Evolutionary conservation across 495 filamentous ascomycete species (phyloP).

Genomic region (Aspergillus olivimuriae): DNA sequence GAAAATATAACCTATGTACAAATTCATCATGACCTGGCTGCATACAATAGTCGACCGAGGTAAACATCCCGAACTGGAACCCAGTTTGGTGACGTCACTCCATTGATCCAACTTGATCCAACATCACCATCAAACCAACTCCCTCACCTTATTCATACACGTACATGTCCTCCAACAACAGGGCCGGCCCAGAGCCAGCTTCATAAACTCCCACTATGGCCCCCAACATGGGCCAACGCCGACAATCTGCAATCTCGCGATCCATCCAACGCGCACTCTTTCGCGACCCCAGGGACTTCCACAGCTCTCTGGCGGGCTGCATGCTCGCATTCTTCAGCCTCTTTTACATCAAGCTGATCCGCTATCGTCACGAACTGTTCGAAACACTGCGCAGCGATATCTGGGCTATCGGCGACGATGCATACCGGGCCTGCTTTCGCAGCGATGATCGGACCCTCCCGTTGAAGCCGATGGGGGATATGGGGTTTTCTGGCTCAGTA

Average conservation of each 20-base stretch:
- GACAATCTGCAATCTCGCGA: conserved; percentile 25
- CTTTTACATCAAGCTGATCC: conserved; percentile 26
- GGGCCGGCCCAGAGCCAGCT: too few relatives aligned
- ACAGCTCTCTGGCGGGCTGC: conserved; percentile 18
- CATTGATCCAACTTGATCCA: too few relatives aligned
- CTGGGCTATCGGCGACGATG: conserved; percentile 48
- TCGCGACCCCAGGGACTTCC: conserved; percentile 23
- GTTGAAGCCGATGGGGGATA: conserved; percentile 45
- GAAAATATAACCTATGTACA: too few relatives aligned
- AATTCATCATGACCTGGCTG: too few relatives aligned
- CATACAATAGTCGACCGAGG: too few relatives aligned
- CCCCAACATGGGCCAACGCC: conserved; percentile 23
- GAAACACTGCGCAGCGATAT: conserved; percentile 26
- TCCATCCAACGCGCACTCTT: conserved; percentile 30
- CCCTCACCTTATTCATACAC: too few relatives aligned
- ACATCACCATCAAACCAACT: too few relatives aligned
- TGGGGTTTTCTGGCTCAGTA: conserved; percentile 57
- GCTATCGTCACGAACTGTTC: conserved; percentile 24
- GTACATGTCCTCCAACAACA: too few relatives aligned
- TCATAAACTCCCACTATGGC: background rate
- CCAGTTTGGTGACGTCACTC: too few relatives aligned
- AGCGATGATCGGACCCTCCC: conserved; percentile 23
- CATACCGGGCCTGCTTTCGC: conserved; percentile 50
- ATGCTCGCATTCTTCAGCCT: conserved; percentile 34
- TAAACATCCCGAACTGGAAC: too few relatives aligned